phyloP scores from a whole-genome alignment of 495 filamentous ascomycete genomes.

The Tuber borchii region DNA sequence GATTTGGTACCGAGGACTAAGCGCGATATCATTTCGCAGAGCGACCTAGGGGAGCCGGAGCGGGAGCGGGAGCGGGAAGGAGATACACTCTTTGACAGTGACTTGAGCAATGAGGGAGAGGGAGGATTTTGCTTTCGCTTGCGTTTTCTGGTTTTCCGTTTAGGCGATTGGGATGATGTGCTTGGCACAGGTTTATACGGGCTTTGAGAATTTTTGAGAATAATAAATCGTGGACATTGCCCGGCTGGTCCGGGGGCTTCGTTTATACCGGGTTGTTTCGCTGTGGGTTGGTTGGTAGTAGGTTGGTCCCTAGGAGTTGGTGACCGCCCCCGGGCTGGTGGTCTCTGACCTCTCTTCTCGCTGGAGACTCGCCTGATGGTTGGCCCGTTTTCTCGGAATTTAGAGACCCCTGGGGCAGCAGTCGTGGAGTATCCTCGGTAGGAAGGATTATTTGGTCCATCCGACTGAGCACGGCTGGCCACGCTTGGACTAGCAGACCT shows the following conservation, averaged over 20 bases:
- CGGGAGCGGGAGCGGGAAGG: neutral
- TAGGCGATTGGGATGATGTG: neutral
- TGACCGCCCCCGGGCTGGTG: neutral
- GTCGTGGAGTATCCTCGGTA: neutral
- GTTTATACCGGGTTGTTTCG: neutral
- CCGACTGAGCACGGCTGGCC: neutral
- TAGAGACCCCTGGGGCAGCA: neutral
- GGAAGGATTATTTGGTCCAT: too few relatives aligned
- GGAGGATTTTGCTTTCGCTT: neutral
- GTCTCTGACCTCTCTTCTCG: neutral
- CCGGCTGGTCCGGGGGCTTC: neutral
- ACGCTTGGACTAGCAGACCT: constrained; percentile 6
- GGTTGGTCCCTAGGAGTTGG: neutral
- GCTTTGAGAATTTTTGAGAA: neutral
- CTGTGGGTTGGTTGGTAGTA: neutral
- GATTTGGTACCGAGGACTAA: neutral
- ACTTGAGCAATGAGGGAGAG: neutral
- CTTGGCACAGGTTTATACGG: neutral
- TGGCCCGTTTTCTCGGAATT: neutral
- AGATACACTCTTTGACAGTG: neutral
- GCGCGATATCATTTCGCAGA: neutral
- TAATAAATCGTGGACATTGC: neutral
- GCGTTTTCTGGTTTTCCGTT: too few relatives aligned
- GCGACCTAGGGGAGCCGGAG: neutral
- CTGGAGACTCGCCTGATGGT: neutral